Evolutionary conservation across 257 asterid species (phyloP).

Genomic region (Phtheirospermum japonicum): DNA sequence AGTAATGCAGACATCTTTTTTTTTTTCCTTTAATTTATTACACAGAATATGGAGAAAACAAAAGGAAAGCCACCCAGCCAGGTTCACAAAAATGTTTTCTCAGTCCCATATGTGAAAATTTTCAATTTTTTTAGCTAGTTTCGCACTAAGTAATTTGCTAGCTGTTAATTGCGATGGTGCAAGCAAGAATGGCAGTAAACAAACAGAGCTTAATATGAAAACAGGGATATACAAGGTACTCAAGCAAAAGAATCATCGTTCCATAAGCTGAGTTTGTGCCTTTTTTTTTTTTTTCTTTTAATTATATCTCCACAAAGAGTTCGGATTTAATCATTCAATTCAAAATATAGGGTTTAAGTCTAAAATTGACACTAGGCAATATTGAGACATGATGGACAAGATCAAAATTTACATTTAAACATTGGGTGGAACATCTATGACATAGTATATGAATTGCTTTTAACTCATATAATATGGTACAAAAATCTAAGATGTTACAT

Average conservation of each 20-base stretch:
- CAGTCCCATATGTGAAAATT: background rate
- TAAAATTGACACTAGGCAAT: background rate
- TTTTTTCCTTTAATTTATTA: background rate
- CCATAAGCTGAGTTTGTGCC: background rate
- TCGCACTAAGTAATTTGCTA: no score
- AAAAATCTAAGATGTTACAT: no score
- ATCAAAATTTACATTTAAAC: constrained; percentile 11
- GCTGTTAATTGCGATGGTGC: background rate
- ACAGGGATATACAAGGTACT: constrained; percentile 5
- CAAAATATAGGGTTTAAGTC: background rate
- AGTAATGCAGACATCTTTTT: background rate
- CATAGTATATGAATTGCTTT: no score
- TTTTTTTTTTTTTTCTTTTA: background rate
- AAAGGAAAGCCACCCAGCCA: no score
- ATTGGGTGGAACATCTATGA: no score
- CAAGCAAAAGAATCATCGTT: constrained; percentile 6
- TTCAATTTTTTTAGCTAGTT: background rate
- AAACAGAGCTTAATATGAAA: no score
- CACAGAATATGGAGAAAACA: background rate
- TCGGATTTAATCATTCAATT: background rate
- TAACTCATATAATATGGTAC: no score
- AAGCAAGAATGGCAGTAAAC: no score
- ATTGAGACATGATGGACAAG: background rate
- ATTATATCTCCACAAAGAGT: background rate
- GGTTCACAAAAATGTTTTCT: background rate